Evolutionary conservation across 2,329 filamentous ascomycete species (phyloP).

Genomic region (Amesomyces nigricolor): DNA sequence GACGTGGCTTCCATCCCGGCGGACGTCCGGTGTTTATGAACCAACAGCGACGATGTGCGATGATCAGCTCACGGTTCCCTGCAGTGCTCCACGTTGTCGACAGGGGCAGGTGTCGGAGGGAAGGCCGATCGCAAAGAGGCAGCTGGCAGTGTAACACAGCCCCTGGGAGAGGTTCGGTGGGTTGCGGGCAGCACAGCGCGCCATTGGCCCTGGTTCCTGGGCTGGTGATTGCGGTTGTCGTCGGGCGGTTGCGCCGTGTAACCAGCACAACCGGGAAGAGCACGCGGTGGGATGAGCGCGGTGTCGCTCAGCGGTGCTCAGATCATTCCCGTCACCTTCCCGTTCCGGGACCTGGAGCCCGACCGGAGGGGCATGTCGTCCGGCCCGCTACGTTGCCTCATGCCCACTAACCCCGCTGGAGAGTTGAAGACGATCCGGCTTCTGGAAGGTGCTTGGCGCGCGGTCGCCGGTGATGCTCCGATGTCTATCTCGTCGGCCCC

Average conservation of each 20-base stretch:
- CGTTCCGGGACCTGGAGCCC: neutral
- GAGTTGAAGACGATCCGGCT: constrained; percentile 2
- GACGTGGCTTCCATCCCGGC: neutral
- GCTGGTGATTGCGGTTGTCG: neutral
- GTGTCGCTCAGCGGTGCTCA: neutral
- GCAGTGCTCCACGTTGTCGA: constrained; percentile 3
- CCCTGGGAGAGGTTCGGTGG: neutral
- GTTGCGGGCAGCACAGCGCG: neutral
- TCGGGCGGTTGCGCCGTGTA: neutral
- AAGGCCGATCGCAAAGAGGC: constrained; percentile 4
- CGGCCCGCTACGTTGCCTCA: neutral
- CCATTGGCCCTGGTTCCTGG: neutral
- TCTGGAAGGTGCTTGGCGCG: constrained; percentile 13
- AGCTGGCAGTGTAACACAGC: neutral
- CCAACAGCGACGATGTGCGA: neutral
- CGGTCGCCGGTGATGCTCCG: neutral
- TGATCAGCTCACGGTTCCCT: neutral
- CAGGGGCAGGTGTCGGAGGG: neutral
- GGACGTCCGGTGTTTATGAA: neutral
- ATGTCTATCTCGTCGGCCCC: neutral
- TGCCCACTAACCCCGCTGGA: neutral
- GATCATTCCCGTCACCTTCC: constrained; percentile 9
- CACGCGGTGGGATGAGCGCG: neutral
- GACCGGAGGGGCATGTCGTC: neutral
- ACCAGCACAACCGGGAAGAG: neutral